Conservation (phyloP, 768 basidiomycete genomes). For the Amanita phalloides region DNA sequence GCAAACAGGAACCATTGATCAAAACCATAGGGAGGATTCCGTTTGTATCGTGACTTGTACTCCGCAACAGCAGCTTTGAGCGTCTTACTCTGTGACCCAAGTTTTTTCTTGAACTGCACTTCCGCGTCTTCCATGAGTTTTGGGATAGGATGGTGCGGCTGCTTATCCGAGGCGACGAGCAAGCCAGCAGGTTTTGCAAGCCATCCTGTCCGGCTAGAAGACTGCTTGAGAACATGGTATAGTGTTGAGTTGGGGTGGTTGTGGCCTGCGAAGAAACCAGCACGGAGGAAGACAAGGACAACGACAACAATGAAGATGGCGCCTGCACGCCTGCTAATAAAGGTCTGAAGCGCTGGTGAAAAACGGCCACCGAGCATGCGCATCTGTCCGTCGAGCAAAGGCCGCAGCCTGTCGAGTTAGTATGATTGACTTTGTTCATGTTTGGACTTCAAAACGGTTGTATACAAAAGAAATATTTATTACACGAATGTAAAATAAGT, state of each 20-base stretch:
- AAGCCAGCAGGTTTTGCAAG: constrained; percentile 11
- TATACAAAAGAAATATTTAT: neutral
- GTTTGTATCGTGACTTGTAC: constrained; percentile 68
- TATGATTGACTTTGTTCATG: neutral
- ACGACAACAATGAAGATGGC: constrained; percentile 31
- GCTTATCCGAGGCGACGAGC: constrained; percentile 7
- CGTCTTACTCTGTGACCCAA: constrained; percentile 71
- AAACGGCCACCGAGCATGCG: neutral
- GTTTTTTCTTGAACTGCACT: constrained; percentile 48
- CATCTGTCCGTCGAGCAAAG: neutral
- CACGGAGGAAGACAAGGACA: constrained; percentile 37
- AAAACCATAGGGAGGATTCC: constrained; percentile 83
- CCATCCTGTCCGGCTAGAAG: constrained; percentile 5
- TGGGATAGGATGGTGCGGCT: constrained; percentile 66
- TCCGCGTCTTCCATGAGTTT: constrained; percentile 80
- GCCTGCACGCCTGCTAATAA: constrained; percentile 17
- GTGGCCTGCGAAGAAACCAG: constrained; percentile 35
- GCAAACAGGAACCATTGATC: constrained; percentile 87
- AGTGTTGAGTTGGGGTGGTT: constrained; percentile 11
- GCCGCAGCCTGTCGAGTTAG: neutral
- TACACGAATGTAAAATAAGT: neutral
- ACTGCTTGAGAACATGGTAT: neutral
- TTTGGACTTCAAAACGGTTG: neutral
- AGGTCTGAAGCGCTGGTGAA: neutral
- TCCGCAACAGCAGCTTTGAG: constrained; percentile 70